Conservation (phyloP, 805 yeast genomes). For the Candida insectorum region DNA sequence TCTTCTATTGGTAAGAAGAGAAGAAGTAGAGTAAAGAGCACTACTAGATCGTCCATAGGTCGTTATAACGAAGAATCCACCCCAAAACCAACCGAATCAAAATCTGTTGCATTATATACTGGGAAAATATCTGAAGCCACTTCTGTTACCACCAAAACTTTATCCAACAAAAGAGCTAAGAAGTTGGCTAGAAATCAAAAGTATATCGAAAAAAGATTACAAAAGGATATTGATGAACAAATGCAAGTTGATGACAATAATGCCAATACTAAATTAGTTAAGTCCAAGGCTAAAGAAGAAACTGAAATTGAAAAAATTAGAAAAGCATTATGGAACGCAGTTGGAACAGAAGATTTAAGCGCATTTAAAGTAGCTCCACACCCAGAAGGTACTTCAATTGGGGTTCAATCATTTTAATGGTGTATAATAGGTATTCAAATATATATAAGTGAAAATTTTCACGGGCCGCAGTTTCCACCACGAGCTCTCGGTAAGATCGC, state of each 20-base stretch:
- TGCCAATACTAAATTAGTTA: conserved; percentile 14
- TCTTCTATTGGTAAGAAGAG: conserved; percentile 52
- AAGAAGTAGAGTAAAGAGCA: conserved; percentile 43
- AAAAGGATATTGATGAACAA: conserved; percentile 46
- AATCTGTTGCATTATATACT: conserved; percentile 43
- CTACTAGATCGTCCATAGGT: conserved; percentile 44
- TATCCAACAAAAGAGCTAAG: conserved; percentile 74
- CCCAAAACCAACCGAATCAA: conserved; percentile 42
- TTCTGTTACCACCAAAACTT: conserved; percentile 50
- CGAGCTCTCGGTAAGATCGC: too few relatives aligned
- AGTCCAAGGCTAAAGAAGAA: conserved; percentile 15
- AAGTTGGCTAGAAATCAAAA: conserved; percentile 77
- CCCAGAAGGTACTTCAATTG: conserved; percentile 83
- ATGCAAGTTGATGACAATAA: conserved; percentile 47
- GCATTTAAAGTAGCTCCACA: conserved; percentile 40
- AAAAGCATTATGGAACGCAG: conserved; percentile 68
- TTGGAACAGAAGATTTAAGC: conserved; percentile 53
- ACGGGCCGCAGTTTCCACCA: too few relatives aligned
- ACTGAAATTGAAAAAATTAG: conserved; percentile 45
- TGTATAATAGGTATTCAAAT: conserved; percentile 5
- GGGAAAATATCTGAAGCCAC: conserved; percentile 29
- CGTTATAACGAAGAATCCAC: conserved; percentile 37
- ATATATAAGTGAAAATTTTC: too few relatives aligned
- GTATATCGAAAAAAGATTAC: conserved; percentile 59
- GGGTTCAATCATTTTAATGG: conserved; percentile 58